Conservation (phyloP, 208 protist genomes). For the Herpetomonas tarakana region DNA sequence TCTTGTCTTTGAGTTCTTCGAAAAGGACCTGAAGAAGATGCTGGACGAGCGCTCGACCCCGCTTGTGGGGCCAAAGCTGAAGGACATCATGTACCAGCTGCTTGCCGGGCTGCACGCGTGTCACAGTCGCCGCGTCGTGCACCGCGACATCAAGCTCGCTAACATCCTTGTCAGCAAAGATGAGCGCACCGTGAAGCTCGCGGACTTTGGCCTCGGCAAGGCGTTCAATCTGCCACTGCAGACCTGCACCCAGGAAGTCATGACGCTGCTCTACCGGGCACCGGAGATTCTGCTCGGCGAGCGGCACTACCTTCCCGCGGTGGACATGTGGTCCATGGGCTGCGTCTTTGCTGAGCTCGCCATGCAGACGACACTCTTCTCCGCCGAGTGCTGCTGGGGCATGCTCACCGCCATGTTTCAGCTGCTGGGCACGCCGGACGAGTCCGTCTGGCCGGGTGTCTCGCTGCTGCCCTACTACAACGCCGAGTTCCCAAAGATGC, state of each 20-base stretch:
- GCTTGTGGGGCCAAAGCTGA: constrained; percentile 55
- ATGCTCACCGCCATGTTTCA: constrained; percentile 92
- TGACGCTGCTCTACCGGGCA: constrained; percentile 94
- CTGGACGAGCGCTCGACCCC: constrained; percentile 76
- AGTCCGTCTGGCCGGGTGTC: constrained; percentile 69
- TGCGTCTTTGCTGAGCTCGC: constrained; percentile 96
- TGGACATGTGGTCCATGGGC: constrained; percentile 95
- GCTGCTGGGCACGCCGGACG: constrained; percentile 93
- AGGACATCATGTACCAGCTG: constrained; percentile 78
- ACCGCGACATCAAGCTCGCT: constrained; percentile 90
- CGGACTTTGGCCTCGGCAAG: constrained; percentile 89
- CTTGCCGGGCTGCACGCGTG: constrained; percentile 78
- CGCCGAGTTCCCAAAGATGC: constrained; percentile 57
- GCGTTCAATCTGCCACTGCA: constrained; percentile 82
- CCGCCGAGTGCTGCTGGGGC: constrained; percentile 82
- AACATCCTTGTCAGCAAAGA: constrained; percentile 85
- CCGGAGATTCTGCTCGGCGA: constrained; percentile 93
- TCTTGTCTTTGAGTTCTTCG: constrained; percentile 97
- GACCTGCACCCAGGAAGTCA: constrained; percentile 89
- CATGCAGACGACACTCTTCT: constrained; percentile 71
- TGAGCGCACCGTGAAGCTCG: constrained; percentile 81
- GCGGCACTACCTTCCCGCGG: constrained; percentile 74
- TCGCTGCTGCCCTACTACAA: constrained; percentile 70
- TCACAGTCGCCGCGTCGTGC: constrained; percentile 84
- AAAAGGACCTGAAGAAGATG: constrained; percentile 95